Conservation (phyloP, 2,329 filamentous ascomycete species). For the Pseudogymnoascus sp. region DNA sequence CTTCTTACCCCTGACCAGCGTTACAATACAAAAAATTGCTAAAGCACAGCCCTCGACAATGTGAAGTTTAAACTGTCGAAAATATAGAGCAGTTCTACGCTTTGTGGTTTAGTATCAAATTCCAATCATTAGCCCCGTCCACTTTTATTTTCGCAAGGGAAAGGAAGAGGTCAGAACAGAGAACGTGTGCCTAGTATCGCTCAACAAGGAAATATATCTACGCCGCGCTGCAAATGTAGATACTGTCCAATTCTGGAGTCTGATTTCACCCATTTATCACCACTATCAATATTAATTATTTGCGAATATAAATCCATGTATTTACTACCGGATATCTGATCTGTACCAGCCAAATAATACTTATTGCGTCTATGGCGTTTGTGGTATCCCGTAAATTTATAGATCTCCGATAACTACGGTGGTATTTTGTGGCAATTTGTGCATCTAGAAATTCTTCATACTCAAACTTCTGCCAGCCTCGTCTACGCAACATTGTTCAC, state of each 20-base stretch:
- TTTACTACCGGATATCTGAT: neutral
- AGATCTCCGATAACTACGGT: neutral
- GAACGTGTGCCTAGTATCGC: neutral
- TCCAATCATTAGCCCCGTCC: neutral
- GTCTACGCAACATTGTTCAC: neutral
- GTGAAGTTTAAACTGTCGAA: neutral
- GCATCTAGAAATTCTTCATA: slow-evolving; percentile 9
- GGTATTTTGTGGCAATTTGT: neutral
- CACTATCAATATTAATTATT: neutral
- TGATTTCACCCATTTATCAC: neutral
- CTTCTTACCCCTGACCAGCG: neutral
- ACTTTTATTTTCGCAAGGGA: neutral
- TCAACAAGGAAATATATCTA: neutral
- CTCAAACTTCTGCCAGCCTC: slow-evolving; percentile 9
- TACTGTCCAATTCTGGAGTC: neutral
- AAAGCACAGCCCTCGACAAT: neutral
- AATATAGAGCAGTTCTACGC: neutral
- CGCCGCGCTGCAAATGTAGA: neutral
- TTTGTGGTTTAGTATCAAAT: neutral
- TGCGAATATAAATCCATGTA: neutral
- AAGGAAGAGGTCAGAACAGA: neutral
- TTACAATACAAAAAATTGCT: neutral
- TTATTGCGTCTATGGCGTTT: neutral
- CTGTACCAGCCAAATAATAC: neutral
- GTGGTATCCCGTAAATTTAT: neutral